These are phyloP conservation scores for Geranium brycei DNA, from an alignment of 345 rosid genomes.

Conservation along the genomic window DNA sequence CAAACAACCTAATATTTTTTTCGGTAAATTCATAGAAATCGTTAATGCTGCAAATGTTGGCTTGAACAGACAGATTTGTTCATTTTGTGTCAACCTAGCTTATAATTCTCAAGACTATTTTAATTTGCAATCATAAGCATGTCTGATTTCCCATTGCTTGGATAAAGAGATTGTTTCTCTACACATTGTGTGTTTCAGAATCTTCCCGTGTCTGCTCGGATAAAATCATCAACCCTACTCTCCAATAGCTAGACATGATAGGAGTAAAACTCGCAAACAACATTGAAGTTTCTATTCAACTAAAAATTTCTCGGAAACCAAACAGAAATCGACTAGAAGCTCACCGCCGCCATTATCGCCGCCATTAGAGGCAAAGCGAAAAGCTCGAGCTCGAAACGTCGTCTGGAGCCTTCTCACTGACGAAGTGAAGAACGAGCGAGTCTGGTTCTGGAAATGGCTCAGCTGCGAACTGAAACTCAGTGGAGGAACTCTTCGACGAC, in stretches of 20 bases:
- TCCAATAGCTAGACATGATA: not conserved
- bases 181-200: not conserved
- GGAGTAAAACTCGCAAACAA: not conserved
- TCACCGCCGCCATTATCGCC: not conserved
- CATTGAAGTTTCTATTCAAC: not conserved
- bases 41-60: not conserved
- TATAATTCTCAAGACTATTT: not conserved
- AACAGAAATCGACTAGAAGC: not conserved
- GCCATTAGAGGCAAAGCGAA: not conserved
- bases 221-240: not conserved
- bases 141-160: not conserved
- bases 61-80: not conserved
- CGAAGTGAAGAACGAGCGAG: not conserved
- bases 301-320: not conserved
- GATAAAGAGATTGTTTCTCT: not conserved
- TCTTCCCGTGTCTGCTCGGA: not conserved
- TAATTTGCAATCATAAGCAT: not conserved
- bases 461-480: not conserved
- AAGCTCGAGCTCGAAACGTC: not conserved
- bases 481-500: not conserved
- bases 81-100: not conserved
- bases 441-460: not conserved
- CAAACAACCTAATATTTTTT: too few species aligned
- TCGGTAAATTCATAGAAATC: not conserved
- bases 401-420: not conserved